Evolutionary conservation across 2,329 filamentous ascomycete genomes (phyloP).

Genomic region (Phialemoniopsis sp.): DNA sequence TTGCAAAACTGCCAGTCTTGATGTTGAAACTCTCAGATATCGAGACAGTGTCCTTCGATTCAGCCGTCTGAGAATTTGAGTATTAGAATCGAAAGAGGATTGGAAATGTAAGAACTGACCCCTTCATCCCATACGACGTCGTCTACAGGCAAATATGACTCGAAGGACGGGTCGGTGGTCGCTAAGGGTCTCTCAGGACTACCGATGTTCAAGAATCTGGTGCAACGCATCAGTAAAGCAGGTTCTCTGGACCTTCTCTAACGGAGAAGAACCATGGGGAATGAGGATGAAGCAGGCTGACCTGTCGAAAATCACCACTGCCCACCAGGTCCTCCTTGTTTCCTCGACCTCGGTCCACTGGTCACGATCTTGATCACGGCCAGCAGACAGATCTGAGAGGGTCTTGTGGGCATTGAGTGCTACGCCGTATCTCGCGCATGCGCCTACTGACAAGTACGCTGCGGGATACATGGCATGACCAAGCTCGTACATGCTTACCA

Average conservation of each 20-base stretch:
- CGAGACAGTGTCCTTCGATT: neutral
- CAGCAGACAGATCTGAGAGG: too few species aligned
- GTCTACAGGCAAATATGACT: slow-evolving; percentile 4
- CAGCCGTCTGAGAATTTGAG: neutral
- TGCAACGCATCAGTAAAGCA: neutral
- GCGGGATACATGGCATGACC: slow-evolving; percentile 6
- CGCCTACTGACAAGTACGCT: slow-evolving; percentile 8
- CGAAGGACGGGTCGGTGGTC: slow-evolving; percentile 3
- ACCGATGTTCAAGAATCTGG: slow-evolving; percentile 1
- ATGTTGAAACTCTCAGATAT: slow-evolving; percentile 1
- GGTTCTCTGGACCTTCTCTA: neutral
- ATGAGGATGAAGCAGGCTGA: too few species aligned
- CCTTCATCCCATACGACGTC: slow-evolving; percentile 9
- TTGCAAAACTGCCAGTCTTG: slow-evolving; percentile 1
- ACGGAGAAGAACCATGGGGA: neutral
- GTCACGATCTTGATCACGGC: neutral
- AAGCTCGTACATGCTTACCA: slow-evolving; percentile 8
- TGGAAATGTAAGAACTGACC: neutral
- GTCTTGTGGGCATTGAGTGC: slow-evolving; percentile 8
- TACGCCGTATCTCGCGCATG: slow-evolving; percentile 7
- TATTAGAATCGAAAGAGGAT: neutral
- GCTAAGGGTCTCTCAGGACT: neutral
- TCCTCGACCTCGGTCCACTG: slow-evolving; percentile 8
- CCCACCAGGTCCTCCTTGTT: slow-evolving; percentile 8
- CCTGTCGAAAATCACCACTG: slow-evolving; percentile 7